phyloP scores from a whole-genome alignment of 2,329 filamentous ascomycete species.

The Aureobasidium sp. region DNA sequence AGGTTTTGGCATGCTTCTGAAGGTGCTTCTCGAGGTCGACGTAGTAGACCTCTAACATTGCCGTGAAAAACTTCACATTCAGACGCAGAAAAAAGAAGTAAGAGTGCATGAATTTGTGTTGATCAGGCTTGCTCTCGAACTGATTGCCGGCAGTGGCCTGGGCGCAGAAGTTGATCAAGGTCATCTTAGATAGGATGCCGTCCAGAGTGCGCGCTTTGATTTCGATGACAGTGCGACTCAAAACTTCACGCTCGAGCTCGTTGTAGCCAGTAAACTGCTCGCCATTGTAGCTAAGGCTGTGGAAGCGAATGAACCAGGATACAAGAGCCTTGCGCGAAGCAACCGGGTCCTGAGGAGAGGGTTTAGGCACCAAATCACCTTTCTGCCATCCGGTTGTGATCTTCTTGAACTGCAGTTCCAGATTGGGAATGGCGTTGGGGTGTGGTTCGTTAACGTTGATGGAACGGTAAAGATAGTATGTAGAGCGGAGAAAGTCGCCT shows the following conservation, averaged over 20 bases:
- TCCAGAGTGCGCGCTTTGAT: slow-evolving; percentile 61
- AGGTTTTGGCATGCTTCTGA: slow-evolving; percentile 17
- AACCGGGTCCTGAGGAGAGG: slow-evolving; percentile 35
- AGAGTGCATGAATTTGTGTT: slow-evolving; percentile 28
- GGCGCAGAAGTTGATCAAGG: slow-evolving; percentile 77
- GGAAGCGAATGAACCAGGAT: slow-evolving; percentile 77
- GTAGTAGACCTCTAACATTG: slow-evolving; percentile 61
- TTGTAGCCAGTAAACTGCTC: slow-evolving; percentile 64
- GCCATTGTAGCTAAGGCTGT: slow-evolving; percentile 75
- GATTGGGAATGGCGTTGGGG: slow-evolving; percentile 63
- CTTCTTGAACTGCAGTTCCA: slow-evolving; percentile 71
- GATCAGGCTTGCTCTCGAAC: slow-evolving; percentile 44
- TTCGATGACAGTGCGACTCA: slow-evolving; percentile 66
- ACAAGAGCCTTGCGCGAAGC: slow-evolving; percentile 57
- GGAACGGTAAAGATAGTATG: slow-evolving; percentile 84
- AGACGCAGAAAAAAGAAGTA: slow-evolving; percentile 62
- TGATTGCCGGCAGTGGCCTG: slow-evolving; percentile 62
- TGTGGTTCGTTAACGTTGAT: slow-evolving; percentile 67
- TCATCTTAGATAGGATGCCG: slow-evolving; percentile 64
- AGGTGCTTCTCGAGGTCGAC: slow-evolving; percentile 32
- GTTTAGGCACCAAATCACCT: slow-evolving; percentile 41
- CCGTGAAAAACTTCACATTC: slow-evolving; percentile 69
- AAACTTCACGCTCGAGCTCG: slow-evolving; percentile 77
- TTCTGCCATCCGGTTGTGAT: slow-evolving; percentile 50
- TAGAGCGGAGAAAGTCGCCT: slow-evolving; percentile 70